Percentiles rank a stretch among this genome's conserved stretches.
phyloP scores from a whole-genome alignment of 345 rosid species.

The Eutrema heterophyllum region DNA sequence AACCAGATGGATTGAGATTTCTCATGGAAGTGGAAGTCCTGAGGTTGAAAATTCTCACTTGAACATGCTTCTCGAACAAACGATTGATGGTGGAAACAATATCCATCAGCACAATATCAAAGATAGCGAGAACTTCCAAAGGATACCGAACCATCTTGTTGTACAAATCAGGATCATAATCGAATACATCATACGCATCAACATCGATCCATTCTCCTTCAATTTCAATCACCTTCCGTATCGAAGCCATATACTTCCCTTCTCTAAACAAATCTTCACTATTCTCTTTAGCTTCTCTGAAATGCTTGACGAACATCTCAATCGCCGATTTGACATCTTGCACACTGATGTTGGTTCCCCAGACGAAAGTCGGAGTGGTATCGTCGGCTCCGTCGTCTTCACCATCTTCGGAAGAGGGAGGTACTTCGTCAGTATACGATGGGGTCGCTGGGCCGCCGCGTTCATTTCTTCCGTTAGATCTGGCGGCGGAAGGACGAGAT shows the following conservation, averaged over 20 bases:
- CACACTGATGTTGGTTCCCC: conserved; percentile 97
- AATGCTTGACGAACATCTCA: conserved; percentile 83
- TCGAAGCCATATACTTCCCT: conserved; percentile 79
- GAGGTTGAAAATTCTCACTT: conserved; percentile 76
- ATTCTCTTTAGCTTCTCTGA: conserved; percentile 50
- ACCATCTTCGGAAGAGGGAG: conserved; percentile 71
- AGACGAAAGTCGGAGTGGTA: conserved; percentile 74
- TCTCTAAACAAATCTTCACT: conserved; percentile 53
- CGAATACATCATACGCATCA: conserved; percentile 81
- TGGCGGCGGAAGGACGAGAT: conserved; percentile 35
- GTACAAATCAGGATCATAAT: conserved; percentile 78
- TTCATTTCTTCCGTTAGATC: conserved; percentile 25
- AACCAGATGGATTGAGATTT: conserved; percentile 92
- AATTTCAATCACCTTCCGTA: conserved; percentile 68
- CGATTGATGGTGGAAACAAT: conserved; percentile 69
- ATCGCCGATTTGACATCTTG: conserved; percentile 85
- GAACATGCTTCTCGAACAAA: conserved; percentile 82
- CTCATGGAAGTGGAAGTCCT: conserved; percentile 77
- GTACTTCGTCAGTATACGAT: conserved; percentile 16
- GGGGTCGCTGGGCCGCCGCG: conserved; percentile 30
- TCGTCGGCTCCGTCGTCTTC: conserved; percentile 65
- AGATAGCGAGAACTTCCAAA: conserved; percentile 88
- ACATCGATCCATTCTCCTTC: conserved; percentile 94
- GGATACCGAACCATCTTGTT: conserved; percentile 88
- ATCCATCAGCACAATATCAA: conserved; percentile 93